A percentile compares a stretch with the other conserved stretches of the same genome.
phyloP scores from a whole-genome alignment of 805 yeast genomes.

The Kodamaea lidongshanica region DNA sequence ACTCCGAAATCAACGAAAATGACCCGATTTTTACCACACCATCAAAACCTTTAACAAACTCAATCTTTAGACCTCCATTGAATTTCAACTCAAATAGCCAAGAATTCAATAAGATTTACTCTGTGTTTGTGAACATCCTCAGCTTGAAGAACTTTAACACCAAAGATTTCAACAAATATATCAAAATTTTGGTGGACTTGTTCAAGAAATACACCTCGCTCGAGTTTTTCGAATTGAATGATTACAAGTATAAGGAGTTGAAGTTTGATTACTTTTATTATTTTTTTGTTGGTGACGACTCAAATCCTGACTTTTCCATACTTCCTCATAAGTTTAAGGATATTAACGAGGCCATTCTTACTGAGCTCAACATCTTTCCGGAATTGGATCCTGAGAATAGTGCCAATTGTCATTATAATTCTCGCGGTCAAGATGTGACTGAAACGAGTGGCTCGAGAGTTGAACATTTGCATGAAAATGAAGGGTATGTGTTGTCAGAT shows the following conservation, averaged over 20 bases:
- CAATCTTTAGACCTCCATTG: slow-evolving; percentile 10
- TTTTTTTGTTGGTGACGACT: slow-evolving; percentile 15
- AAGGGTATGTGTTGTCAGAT: no score
- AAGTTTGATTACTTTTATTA: slow-evolving; percentile 14
- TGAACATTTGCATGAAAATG: background rate
- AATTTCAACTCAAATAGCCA: slow-evolving; percentile 14
- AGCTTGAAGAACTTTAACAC: slow-evolving; percentile 11
- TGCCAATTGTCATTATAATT: no score
- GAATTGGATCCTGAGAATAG: slow-evolving; percentile 12
- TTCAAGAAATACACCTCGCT: slow-evolving; percentile 16
- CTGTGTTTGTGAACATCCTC: slow-evolving; percentile 18
- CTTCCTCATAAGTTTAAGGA: slow-evolving; percentile 13
- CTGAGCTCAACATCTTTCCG: slow-evolving; percentile 15
- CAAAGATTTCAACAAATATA: slow-evolving; percentile 14
- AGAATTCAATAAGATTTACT: slow-evolving; percentile 17
- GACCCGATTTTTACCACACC: no score
- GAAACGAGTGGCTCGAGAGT: background rate
- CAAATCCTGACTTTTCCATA: slow-evolving; percentile 9
- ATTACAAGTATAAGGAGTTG: slow-evolving; percentile 13
- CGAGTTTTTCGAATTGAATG: slow-evolving; percentile 16
- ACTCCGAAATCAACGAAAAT: slow-evolving; percentile 19
- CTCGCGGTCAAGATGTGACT: background rate
- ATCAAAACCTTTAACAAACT: no score
- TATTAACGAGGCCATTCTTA: slow-evolving; percentile 11
- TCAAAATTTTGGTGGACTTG: slow-evolving; percentile 17